These are phyloP conservation scores for Mycena rebaudengoi DNA, from an alignment of 768 basidiomycete genomes.

Conservation along the genomic window DNA sequence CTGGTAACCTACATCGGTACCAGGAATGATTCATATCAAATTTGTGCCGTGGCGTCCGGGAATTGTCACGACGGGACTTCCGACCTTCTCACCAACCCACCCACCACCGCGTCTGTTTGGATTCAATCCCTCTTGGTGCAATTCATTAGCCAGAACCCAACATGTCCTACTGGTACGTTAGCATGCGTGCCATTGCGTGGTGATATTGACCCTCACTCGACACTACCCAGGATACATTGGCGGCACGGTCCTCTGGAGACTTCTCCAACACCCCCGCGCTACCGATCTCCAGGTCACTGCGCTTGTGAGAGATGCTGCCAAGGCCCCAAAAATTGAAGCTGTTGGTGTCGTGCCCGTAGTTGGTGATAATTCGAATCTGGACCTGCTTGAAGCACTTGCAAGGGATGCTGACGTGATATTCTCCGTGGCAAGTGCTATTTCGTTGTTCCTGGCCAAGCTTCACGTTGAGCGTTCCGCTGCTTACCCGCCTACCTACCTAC, in stretches of 20 bases:
- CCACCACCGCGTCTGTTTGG: too few species aligned
- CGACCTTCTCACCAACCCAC: too few species aligned
- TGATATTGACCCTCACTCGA: too few species aligned
- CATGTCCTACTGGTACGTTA: too few species aligned
- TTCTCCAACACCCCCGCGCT: constrained; percentile 36
- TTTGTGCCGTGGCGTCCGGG: too few species aligned
- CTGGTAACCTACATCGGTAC: too few species aligned
- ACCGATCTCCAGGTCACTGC: constrained; percentile 33
- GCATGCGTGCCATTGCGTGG: too few species aligned
- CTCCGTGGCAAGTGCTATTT: constrained; percentile 34
- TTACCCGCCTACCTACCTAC: too few species aligned
- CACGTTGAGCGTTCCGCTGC: not conserved
- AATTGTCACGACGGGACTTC: too few species aligned
- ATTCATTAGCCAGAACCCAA: too few species aligned
- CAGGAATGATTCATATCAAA: too few species aligned
- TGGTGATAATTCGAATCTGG: constrained; percentile 41
- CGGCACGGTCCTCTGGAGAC: constrained; percentile 40
- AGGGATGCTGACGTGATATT: constrained; percentile 43
- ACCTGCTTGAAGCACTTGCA: constrained; percentile 36
- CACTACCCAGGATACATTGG: constrained; percentile 40
- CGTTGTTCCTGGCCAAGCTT: not conserved
- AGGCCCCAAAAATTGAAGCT: constrained; percentile 36
- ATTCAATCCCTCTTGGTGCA: too few species aligned
- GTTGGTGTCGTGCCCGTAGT: constrained; percentile 34
- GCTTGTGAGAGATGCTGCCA: constrained; percentile 37